A percentile compares a stretch with the other conserved stretches of the same genome.
Conservation (phyloP, 495 filamentous ascomycete genomes). For the Aspergillus biplanus region DNA sequence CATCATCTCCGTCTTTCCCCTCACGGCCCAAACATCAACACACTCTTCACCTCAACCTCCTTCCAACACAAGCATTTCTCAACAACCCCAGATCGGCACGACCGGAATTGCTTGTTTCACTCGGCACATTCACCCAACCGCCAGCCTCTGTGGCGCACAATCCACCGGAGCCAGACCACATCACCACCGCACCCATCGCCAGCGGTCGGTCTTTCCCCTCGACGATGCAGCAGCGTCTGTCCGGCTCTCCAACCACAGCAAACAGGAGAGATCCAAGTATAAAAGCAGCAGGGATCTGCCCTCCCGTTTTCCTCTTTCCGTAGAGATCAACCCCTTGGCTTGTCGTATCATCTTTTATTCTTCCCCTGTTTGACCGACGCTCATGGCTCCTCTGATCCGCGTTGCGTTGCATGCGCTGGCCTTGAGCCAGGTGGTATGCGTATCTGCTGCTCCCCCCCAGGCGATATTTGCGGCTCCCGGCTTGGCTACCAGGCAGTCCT, state of each 20-base stretch:
- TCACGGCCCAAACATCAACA: not conserved
- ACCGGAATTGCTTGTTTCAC: no score
- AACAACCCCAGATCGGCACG: no score
- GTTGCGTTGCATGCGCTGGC: constrained; percentile 32
- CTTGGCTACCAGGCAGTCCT: constrained; percentile 26
- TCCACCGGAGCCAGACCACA: no score
- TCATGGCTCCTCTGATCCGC: not conserved
- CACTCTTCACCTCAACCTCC: no score
- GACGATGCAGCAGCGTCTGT: no score
- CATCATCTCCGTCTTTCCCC: not conserved
- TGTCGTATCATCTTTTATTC: not conserved
- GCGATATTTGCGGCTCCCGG: constrained; percentile 29
- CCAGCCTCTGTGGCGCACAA: no score
- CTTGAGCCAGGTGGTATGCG: constrained; percentile 18
- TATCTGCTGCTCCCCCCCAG: no score
- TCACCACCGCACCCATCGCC: no score
- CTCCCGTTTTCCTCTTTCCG: not conserved
- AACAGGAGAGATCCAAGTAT: not conserved
- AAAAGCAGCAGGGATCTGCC: not conserved
- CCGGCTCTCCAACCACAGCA: no score
- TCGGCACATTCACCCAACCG: no score
- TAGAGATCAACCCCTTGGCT: not conserved
- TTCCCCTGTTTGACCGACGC: not conserved
- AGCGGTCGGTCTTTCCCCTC: no score
- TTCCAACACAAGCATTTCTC: no score